Evolutionary conservation across 345 rosid species (phyloP), one percentile per base, ranked within the genome.

Genomic region (Salix viminalis): DNA sequence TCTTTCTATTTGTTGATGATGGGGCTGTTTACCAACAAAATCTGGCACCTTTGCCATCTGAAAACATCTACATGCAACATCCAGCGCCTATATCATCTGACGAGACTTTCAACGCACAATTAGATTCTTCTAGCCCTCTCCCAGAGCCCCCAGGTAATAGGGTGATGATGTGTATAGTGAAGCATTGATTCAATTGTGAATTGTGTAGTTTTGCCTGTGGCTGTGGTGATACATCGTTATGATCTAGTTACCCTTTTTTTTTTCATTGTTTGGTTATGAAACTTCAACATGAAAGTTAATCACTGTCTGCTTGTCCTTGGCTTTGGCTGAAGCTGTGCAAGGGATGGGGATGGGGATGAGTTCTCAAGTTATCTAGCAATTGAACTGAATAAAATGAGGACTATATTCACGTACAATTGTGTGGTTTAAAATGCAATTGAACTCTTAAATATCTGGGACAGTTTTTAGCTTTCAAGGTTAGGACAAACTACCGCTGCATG

Each of bases 1-100:
- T 94, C 79, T 94, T 96, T 79, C 97, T 89, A 77, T 92, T 92
- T 76, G 58, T 88, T 26, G 90, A 88, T 6, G 97, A 91, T 7
- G 94, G 76, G 65, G 60, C 82, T 7, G 69, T 80, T 39, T 80
- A 71, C 32, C 92, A 89, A 70, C 89, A 84, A 26, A 73, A 65
- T 54, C 73, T 50, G 16, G 44, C 52, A 60, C 56, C 77, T 36
- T 21, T 74, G 15, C 24, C 80, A 68, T 69, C 79, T 52, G 84
- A 76, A 56, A 73, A 72, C 26, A 32, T 76, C 46, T 76, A 76
- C 77, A 74, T 67, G 70, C 80, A 81, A 12, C 75, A 76, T 62
- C 5, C 69, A n/a, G 84, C 88, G 74, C 79, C 92, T 7, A 50
- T 82, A 23, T 30, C 84, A 23, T 73, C 91, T 12, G 97, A 92